A percentile compares a stretch with the other conserved stretches of the same genome.
These are phyloP conservation scores for Pyrus bretschneideri DNA, from an alignment of 306 rosid genomes.

Conservation along the genomic window DNA sequence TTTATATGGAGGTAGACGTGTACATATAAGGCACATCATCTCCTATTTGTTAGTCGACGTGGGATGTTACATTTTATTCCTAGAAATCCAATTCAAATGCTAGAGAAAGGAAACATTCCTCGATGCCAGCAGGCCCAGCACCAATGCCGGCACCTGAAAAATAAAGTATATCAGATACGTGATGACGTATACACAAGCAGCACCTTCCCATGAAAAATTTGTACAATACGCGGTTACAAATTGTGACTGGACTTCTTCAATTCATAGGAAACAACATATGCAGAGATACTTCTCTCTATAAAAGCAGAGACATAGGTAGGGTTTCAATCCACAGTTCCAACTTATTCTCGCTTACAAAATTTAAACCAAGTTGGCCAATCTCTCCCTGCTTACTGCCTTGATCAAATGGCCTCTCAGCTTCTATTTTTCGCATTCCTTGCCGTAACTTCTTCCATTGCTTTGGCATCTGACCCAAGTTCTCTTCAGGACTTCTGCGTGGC, in stretches of 20 bases:
- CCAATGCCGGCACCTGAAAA: background rate
- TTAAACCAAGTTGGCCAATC: background rate
- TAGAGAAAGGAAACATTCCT: background rate
- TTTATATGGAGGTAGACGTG: no score
- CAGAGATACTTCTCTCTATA: constrained; percentile 1
- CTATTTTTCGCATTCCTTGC: background rate
- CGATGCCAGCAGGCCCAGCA: background rate
- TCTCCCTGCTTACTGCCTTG: background rate
- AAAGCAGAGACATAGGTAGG: background rate
- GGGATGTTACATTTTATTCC: background rate
- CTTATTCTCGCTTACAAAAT: background rate
- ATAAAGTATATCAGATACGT: background rate
- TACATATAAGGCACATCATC: no score
- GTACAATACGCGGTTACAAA: background rate
- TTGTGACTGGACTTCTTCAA: background rate
- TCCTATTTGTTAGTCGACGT: no score
- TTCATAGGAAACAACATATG: background rate
- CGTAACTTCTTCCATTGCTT: background rate
- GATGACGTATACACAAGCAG: background rate
- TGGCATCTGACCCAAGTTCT: constrained; percentile 13
- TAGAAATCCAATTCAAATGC: background rate
- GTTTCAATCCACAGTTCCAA: background rate
- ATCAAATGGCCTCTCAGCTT: constrained; percentile 3
- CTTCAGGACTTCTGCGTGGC: constrained; percentile 33
- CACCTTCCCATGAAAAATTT: background rate